Percentiles rank a stretch among this genome's conserved stretches.
phyloP scores from a whole-genome alignment of 1,284 basidiomycete genomes.

The Waitea zeae region DNA sequence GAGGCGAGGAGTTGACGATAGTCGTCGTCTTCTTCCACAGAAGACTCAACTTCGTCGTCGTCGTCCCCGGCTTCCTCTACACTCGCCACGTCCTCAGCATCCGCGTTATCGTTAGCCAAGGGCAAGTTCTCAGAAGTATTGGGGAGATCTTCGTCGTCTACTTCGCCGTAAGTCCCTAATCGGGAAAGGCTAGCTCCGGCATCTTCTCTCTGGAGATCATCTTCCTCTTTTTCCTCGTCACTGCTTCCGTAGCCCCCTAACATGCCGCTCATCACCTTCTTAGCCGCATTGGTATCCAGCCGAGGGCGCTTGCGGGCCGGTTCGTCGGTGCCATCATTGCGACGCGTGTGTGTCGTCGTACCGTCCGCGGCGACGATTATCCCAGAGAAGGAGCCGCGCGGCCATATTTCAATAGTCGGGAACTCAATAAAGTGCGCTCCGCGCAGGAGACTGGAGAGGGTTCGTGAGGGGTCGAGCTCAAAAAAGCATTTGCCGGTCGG shows the following conservation, averaged over 20 bases:
- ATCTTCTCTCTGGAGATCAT: conserved; percentile 3
- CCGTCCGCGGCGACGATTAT: conserved; percentile 34
- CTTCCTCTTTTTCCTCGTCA: conserved; percentile 17
- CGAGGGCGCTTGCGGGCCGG: conserved; percentile 34
- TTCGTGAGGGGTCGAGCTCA: conserved; percentile 31
- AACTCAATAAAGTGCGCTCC: conserved; percentile 64
- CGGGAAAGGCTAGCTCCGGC: conserved; percentile 4
- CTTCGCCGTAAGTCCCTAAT: conserved; percentile 5
- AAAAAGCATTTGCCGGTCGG: too few relatives aligned
- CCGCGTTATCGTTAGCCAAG: neutral
- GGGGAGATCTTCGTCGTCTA: conserved; percentile 13
- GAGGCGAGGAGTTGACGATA: too few relatives aligned
- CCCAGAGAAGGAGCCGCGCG: conserved; percentile 37
- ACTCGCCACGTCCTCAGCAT: neutral
- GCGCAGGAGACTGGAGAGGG: conserved; percentile 30
- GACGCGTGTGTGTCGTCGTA: conserved; percentile 16
- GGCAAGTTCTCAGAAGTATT: conserved; percentile 1
- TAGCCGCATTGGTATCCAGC: conserved; percentile 24
- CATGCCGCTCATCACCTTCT: conserved; percentile 35
- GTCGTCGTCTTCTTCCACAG: too few relatives aligned
- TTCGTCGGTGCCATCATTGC: conserved; percentile 21
- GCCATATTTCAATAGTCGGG: conserved; percentile 61
- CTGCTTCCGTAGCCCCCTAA: conserved; percentile 52
- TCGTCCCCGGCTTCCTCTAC: neutral
- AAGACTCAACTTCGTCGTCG: too few relatives aligned